Percentiles rank a stretch among this genome's conserved stretches.
phyloP scores from a whole-genome alignment of 257 asterid species.

The Anisodus tanguticus region DNA sequence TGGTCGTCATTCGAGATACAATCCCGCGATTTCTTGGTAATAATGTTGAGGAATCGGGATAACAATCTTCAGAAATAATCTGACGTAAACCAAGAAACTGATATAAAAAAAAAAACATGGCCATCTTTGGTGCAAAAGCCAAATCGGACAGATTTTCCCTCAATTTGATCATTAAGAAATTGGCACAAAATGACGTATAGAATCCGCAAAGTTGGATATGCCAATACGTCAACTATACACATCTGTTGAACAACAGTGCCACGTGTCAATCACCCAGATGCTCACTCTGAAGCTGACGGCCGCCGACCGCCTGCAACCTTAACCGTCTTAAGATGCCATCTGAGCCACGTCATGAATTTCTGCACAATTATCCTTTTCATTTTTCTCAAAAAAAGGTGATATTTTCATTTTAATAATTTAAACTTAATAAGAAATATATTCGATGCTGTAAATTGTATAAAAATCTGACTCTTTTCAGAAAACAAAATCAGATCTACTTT shows the following conservation, averaged over 20 bases:
- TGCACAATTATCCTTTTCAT: not conserved
- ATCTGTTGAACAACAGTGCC: not conserved
- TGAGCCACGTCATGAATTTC: slow-evolving; percentile 26
- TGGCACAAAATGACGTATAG: not conserved
- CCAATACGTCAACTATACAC: not conserved
- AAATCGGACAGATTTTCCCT: not conserved
- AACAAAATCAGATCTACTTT: too few relatives aligned
- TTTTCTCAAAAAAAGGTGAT: not conserved
- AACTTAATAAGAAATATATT: not conserved
- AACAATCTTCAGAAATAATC: too few relatives aligned
- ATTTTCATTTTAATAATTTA: not conserved
- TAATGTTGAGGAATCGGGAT: too few relatives aligned
- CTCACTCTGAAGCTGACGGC: not conserved
- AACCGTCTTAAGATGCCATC: slow-evolving; percentile 26
- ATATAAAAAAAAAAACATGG: not conserved
- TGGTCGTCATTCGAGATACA: too few relatives aligned
- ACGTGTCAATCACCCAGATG: not conserved
- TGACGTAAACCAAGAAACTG: too few relatives aligned
- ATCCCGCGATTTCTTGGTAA: too few relatives aligned
- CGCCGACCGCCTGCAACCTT: slow-evolving; percentile 29
- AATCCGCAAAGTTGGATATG: not conserved
- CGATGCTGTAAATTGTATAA: too few relatives aligned
- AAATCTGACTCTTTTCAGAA: too few relatives aligned
- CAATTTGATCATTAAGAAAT: not conserved
- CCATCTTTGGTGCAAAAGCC: not conserved